phyloP scores from a whole-genome alignment of 352 stramenopile species.

The Halophytophthora batemanensis region DNA sequence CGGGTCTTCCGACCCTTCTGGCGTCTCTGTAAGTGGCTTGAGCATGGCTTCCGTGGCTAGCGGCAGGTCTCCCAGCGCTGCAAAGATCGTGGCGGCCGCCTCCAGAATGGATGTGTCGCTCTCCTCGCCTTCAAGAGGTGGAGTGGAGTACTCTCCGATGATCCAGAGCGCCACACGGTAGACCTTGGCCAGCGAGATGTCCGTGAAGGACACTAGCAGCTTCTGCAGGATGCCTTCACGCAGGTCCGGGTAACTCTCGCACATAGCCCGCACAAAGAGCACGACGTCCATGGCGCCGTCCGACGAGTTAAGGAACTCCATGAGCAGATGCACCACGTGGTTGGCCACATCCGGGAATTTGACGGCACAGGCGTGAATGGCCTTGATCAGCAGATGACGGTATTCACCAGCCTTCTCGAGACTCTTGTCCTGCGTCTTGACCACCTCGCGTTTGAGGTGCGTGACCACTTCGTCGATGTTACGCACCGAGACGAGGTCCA shows the following conservation, averaged over 20 bases:
- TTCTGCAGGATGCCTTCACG: constrained; percentile 93
- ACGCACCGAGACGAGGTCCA: constrained; percentile 95
- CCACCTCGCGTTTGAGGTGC: constrained; percentile 88
- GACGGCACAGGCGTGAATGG: constrained; percentile 97
- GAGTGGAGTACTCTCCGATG: constrained; percentile 91
- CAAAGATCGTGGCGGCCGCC: constrained; percentile 88
- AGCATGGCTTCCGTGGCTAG: constrained; percentile 58
- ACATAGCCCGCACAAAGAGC: constrained; percentile 98
- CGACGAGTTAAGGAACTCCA: constrained; percentile 96
- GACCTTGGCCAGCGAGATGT: constrained; percentile 94
- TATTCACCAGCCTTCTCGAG: constrained; percentile 97
- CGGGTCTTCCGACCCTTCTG: constrained; percentile 20
- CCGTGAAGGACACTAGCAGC: constrained; percentile 91
- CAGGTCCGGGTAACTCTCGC: constrained; percentile 95
- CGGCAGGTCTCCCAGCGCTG: constrained; percentile 72
- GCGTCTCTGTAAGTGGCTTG: constrained; percentile 31
- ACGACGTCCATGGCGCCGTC: constrained; percentile 98
- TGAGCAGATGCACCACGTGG: constrained; percentile 97
- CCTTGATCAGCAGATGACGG: constrained; percentile 96
- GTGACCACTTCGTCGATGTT: constrained; percentile 98
- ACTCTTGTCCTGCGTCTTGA: constrained; percentile 87
- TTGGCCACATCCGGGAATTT: constrained; percentile 97
- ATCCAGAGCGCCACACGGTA: constrained; percentile 98
- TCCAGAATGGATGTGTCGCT: constrained; percentile 75
- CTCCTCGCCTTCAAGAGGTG: constrained; percentile 41